Conservation (phyloP, 2,329 filamentous ascomycete genomes). For the Seiridium unicorne region DNA sequence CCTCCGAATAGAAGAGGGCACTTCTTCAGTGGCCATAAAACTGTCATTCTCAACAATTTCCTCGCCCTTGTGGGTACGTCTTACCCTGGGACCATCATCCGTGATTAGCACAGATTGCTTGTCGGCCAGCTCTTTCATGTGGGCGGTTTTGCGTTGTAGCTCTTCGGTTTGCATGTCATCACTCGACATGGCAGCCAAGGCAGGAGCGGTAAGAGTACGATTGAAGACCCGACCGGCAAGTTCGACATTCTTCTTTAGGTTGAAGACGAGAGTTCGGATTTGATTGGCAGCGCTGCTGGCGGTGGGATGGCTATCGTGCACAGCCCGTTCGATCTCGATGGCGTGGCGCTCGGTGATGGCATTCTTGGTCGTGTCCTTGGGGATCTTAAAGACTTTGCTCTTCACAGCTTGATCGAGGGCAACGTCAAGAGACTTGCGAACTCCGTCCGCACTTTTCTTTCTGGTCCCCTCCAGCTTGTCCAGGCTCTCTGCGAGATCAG, state of each 20-base stretch:
- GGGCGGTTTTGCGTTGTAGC: constrained; percentile 72
- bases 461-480: constrained; percentile 60
- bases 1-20: constrained; percentile 33
- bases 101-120: constrained; percentile 83
- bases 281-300: constrained; percentile 57
- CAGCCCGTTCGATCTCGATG: constrained; percentile 75
- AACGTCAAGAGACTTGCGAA: constrained; percentile 68
- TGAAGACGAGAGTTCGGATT: constrained; percentile 76
- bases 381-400: constrained; percentile 59
- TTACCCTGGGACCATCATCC: constrained; percentile 72
- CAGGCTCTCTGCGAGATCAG: constrained; percentile 50
- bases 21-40: constrained; percentile 34
- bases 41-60: constrained; percentile 80
- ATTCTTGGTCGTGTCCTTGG: constrained; percentile 62
- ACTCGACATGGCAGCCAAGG: constrained; percentile 81
- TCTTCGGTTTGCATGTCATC: constrained; percentile 93
- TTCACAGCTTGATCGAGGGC: constrained; percentile 68
- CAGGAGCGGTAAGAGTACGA: constrained; percentile 68
- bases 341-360: constrained; percentile 68
- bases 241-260: constrained; percentile 84
- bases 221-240: constrained; percentile 75
- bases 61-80: constrained; percentile 92
- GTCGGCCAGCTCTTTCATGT: constrained; percentile 74
- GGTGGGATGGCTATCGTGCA: constrained; percentile 53
- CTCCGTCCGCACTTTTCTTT: constrained; percentile 65